Evolutionary conservation across 192 early-diverging fungal species (phyloP).

Genomic region (Entomortierella lignicola): DNA sequence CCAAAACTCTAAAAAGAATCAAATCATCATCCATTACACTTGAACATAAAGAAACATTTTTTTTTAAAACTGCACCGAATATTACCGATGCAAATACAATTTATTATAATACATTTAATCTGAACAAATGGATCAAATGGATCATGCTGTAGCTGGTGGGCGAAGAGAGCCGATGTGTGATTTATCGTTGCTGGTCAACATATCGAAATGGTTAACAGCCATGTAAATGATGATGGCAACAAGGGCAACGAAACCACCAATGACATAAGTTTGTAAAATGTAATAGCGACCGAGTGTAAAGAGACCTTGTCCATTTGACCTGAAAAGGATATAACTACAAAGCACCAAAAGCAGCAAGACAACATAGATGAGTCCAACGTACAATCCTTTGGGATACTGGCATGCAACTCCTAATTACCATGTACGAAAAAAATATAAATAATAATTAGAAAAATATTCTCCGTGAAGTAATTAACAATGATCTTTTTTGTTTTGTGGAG

Average conservation of each 20-base stretch:
- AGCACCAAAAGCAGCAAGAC: constrained; percentile 13
- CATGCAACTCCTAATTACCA: constrained; percentile 34
- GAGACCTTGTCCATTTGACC: constrained; percentile 1
- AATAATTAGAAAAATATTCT: too few species aligned
- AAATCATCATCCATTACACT: too few species aligned
- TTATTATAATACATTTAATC: background rate
- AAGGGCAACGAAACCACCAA: constrained; percentile 20
- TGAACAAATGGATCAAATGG: background rate
- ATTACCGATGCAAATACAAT: too few species aligned
- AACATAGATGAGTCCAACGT: constrained; percentile 30
- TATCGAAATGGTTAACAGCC: constrained; percentile 23
- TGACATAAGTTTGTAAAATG: constrained; percentile 47
- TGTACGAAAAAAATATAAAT: background rate
- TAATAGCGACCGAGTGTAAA: constrained; percentile 37
- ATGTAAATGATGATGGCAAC: constrained; percentile 38
- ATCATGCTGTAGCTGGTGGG: background rate
- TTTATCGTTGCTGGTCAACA: constrained; percentile 48
- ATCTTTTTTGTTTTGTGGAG: too few species aligned
- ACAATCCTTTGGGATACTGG: constrained; percentile 49
- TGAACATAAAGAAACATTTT: too few species aligned
- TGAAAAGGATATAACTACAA: constrained; percentile 1
- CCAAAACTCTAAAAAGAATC: too few species aligned
- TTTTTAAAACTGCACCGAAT: too few species aligned
- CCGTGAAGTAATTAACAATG: too few species aligned
- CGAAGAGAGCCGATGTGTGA: constrained; percentile 35